phyloP scores from a whole-genome alignment of 2,329 filamentous ascomycete genomes.

The Aspergillus brasiliensis region DNA sequence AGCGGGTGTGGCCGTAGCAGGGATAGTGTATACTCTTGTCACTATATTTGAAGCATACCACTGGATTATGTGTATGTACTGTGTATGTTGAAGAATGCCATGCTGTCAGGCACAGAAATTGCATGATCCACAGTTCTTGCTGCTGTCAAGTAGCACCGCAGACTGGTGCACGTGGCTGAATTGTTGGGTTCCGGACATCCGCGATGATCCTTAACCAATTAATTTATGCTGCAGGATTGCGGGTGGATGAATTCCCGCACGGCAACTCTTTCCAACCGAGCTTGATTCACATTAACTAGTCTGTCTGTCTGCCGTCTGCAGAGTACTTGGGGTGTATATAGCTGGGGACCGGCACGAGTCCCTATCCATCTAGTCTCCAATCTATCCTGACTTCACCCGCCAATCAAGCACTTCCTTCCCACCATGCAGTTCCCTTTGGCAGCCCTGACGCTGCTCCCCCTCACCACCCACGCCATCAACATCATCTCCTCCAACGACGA shows the following conservation, averaged over 20 bases:
- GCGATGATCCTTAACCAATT: not conserved
- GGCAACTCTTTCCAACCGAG: not conserved
- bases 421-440: slow-evolving; percentile 28
- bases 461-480: slow-evolving; percentile 44
- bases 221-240: not conserved
- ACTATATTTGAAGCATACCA: no score
- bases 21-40: no score
- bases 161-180: not conserved
- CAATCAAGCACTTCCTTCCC: not conserved
- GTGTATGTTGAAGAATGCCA: not conserved
- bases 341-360: not conserved
- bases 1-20: slow-evolving; percentile 31
- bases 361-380: not conserved
- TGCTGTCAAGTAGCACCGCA: not conserved
- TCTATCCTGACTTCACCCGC: not conserved
- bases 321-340: not conserved
- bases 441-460: slow-evolving; percentile 22
- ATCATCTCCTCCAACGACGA: slow-evolving; percentile 71
- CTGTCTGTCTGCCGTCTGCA: no score
- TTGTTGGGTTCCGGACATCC: not conserved
- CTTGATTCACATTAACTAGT: not conserved
- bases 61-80: not conserved
- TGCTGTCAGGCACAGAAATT: not conserved
- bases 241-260: not conserved
- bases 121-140: not conserved